Base-by-base conservation (phyloP, 2,329 filamentous ascomycete species). In the Esteya vermicola region DNA sequence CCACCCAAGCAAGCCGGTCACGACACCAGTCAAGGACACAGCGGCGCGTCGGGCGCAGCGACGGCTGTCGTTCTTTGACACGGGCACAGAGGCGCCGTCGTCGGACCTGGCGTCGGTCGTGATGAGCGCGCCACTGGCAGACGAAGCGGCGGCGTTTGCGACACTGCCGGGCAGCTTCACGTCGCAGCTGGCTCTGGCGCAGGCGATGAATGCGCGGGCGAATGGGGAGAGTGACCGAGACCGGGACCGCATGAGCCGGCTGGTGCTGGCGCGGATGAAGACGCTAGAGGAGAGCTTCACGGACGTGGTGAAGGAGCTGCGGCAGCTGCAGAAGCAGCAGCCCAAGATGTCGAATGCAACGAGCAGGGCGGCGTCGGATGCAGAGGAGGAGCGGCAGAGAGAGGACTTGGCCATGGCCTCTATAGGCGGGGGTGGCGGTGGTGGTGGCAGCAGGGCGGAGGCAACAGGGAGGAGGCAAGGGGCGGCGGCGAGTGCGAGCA, bases 221-320 rank as follows among this genome's bases (percentile, higher is more conserved):
- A 53, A 54, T 41, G 54, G 63, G 47, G 52, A 55, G 21, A 58
- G 60, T 12, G 62, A 62, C 21, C 63, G 64, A 40, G 63, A 65
- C 67, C 73, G 56, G 20, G 80, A 84, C 52, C 73, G 82, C 31
- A 81, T 88, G 71, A 78, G 79, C 49, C 74, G 85, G 41, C 70
- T 94, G 34, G 81, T 95, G 59, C 65, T 95, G 34, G 85, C 85
- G 9, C 70, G 85, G 26, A 95, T 95, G 85, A 91, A 91, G 56
- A 89, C 81, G 8, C 68, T 96, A 3, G 88, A 96, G 56, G 85
- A 93, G 58, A 81, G 86, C 13, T 89, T 96, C 56, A 72, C 81
- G 3, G 85, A 94, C 44, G 79, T 93, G n/a, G 73, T 86, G 42
- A 76, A 75, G 46, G 85, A 91, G 57, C 79, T 93, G 56, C 76